These are phyloP conservation scores for Trichothecium roseum DNA, from an alignment of 2,329 filamentous ascomycete genomes.

Conservation along the genomic window DNA sequence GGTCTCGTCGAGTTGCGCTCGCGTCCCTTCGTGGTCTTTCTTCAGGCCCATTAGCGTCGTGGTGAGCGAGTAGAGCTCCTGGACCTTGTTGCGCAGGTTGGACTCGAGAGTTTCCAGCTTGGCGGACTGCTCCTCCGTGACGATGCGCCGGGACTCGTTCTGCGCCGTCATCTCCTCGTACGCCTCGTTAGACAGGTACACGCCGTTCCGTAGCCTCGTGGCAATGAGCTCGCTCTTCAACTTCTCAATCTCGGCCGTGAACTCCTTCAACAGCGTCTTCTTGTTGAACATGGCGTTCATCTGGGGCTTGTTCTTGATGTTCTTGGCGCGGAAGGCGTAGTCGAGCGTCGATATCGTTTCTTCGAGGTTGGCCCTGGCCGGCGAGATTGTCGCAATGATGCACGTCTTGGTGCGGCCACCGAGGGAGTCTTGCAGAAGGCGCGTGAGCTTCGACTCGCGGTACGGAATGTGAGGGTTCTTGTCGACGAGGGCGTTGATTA, in stretches of 20 bases:
- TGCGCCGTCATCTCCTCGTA: constrained; percentile 88
- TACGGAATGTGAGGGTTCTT: constrained; percentile 79
- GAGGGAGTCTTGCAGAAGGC: constrained; percentile 89
- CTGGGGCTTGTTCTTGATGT: constrained; percentile 96
- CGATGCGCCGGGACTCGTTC: constrained; percentile 82
- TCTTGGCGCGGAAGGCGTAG: constrained; percentile 96
- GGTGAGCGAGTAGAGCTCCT: constrained; percentile 80
- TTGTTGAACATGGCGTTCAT: constrained; percentile 88
- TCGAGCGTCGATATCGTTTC: constrained; percentile 97
- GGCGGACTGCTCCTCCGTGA: constrained; percentile 84
- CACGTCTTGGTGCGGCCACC: constrained; percentile 95
- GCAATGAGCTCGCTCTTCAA: constrained; percentile 89
- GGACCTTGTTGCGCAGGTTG: constrained; percentile 85
- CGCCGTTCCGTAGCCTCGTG: constrained; percentile 85
- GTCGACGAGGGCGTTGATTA: constrained; percentile 96
- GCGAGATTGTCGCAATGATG: constrained; percentile 94
- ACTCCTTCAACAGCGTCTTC: constrained; percentile 82
- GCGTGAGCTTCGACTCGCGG: constrained; percentile 90
- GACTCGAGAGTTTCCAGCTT: constrained; percentile 88
- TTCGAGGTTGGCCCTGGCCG: constrained; percentile 88
- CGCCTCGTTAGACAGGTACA: constrained; percentile 80
- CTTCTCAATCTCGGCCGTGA: constrained; percentile 86
- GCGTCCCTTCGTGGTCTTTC: constrained; percentile 77
- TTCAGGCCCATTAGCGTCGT: constrained; percentile 81
- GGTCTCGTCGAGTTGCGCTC: constrained; percentile 63